Conservation (phyloP, 192 early-diverging fungal genomes). For the Neocallimastix lanati region DNA sequence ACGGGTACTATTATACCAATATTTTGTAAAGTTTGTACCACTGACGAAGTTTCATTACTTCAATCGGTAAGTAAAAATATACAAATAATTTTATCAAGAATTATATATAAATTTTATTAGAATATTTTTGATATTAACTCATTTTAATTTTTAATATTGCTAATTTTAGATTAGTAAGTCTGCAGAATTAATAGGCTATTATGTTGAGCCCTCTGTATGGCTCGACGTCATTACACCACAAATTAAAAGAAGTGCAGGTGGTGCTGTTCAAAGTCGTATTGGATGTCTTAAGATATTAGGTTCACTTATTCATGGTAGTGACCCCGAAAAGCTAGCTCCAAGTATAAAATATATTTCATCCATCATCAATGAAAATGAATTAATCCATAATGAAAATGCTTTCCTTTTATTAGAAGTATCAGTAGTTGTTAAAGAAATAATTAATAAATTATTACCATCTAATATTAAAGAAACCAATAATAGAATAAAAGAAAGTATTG, state of each 20-base stretch:
- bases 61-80: constrained; percentile 11
- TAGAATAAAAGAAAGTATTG: background rate
- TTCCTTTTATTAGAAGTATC: constrained; percentile 11
- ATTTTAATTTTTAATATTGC: too few relatives aligned
- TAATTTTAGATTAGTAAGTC: constrained; percentile 4
- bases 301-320: constrained; percentile 13
- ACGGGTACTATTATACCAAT: constrained; percentile 18
- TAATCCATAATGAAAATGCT: constrained; percentile 18
- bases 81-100: too few relatives aligned
- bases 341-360: constrained; percentile 4
- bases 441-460: constrained; percentile 3
- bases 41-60: constrained; percentile 22
- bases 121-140: too few relatives aligned
- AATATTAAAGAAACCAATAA: background rate
- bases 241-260: constrained; percentile 10
- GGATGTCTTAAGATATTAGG: constrained; percentile 17
- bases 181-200: constrained; percentile 14
- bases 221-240: constrained; percentile 14
- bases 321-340: background rate
- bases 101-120: too few relatives aligned
- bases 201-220: constrained; percentile 23
- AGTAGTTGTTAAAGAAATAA: constrained; percentile 9
- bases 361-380: constrained; percentile 14
- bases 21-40: constrained; percentile 18
- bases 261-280: constrained; percentile 10